Percentiles rank a stretch among this genome's conserved stretches.
phyloP scores from a whole-genome alignment of 2,329 filamentous ascomycete species.

The Laburnicola sp. region DNA sequence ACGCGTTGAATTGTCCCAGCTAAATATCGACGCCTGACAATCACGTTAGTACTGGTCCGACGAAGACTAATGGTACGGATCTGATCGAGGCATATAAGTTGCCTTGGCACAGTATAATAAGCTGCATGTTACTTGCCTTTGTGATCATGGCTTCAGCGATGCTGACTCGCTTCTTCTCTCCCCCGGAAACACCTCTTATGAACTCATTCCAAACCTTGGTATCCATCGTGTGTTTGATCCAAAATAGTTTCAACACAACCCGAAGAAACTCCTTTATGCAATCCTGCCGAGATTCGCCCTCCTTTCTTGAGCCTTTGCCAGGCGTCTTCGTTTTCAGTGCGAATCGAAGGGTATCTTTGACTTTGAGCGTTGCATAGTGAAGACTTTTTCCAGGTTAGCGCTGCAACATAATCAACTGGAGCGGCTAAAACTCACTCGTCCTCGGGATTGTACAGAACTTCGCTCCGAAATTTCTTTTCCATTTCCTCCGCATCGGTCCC shows the following conservation, averaged over 20 bases:
- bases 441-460: slow-evolving; percentile 75
- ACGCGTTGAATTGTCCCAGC: slow-evolving; percentile 65
- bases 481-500: slow-evolving; percentile 57
- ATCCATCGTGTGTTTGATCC: slow-evolving; percentile 70
- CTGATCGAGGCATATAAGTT: not conserved
- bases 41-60: slow-evolving; percentile 49
- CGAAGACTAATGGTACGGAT: slow-evolving; percentile 24
- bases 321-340: slow-evolving; percentile 71
- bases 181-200: slow-evolving; percentile 62
- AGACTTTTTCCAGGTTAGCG: slow-evolving; percentile 57
- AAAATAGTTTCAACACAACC: slow-evolving; percentile 71
- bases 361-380: slow-evolving; percentile 77
- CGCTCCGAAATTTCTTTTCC: slow-evolving; percentile 64
- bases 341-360: slow-evolving; percentile 73
- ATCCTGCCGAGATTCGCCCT: slow-evolving; percentile 63
- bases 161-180: slow-evolving; percentile 54
- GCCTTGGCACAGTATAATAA: not conserved
- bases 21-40: slow-evolving; percentile 34
- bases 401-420: not conserved
- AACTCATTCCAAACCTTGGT: slow-evolving; percentile 77
- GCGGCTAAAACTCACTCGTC: not conserved
- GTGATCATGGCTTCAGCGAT: slow-evolving; percentile 56
- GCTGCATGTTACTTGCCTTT: slow-evolving; percentile 17
- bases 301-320: slow-evolving; percentile 61
- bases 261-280: slow-evolving; percentile 65